A percentile compares a stretch with the other conserved stretches of the same genome.
Evolutionary conservation across 1,284 basidiomycete genomes (phyloP).

Genomic region (Apiotrichum porosum): DNA sequence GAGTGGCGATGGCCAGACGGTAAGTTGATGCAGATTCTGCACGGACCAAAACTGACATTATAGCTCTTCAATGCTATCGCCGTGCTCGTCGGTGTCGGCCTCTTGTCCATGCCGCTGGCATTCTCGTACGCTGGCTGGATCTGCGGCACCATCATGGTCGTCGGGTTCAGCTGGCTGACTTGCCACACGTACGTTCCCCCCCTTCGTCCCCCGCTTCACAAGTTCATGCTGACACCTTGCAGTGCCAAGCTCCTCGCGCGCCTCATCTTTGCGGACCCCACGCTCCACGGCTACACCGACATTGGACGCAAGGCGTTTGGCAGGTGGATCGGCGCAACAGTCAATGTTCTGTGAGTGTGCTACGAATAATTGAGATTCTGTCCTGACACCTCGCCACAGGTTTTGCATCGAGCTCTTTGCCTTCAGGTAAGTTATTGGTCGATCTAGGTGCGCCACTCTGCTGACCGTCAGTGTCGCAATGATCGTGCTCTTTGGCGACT

Average conservation of each 20-base stretch:
- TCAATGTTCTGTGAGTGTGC: slow-evolving; percentile 34
- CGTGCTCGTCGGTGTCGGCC: slow-evolving; percentile 79
- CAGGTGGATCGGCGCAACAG: slow-evolving; percentile 54
- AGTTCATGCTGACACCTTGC: slow-evolving; percentile 4
- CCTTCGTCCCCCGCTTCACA: too few relatives aligned
- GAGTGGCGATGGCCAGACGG: slow-evolving; percentile 80
- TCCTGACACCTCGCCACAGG: slow-evolving; percentile 18
- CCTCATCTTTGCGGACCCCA: slow-evolving; percentile 66
- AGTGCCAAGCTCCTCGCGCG: slow-evolving; percentile 79
- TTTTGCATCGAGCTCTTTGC: slow-evolving; percentile 84
- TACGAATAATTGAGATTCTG: too few relatives aligned
- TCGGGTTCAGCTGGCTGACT: slow-evolving; percentile 72
- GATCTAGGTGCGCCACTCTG: neutral
- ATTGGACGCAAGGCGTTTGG: slow-evolving; percentile 85
- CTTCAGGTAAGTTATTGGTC: slow-evolving; percentile 25
- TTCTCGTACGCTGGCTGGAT: slow-evolving; percentile 85
- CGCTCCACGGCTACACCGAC: slow-evolving; percentile 76
- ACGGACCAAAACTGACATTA: slow-evolving; percentile 11
- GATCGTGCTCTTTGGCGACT: slow-evolving; percentile 80
- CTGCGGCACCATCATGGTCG: slow-evolving; percentile 65
- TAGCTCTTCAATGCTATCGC: slow-evolving; percentile 91
- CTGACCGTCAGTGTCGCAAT: slow-evolving; percentile 62
- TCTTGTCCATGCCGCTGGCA: slow-evolving; percentile 82
- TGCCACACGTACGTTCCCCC: slow-evolving; percentile 83
- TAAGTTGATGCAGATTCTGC: slow-evolving; percentile 53